These are phyloP conservation scores for Cladophialophora chaetospira DNA, from an alignment of 2,329 filamentous ascomycete species.

Conservation along the genomic window DNA sequence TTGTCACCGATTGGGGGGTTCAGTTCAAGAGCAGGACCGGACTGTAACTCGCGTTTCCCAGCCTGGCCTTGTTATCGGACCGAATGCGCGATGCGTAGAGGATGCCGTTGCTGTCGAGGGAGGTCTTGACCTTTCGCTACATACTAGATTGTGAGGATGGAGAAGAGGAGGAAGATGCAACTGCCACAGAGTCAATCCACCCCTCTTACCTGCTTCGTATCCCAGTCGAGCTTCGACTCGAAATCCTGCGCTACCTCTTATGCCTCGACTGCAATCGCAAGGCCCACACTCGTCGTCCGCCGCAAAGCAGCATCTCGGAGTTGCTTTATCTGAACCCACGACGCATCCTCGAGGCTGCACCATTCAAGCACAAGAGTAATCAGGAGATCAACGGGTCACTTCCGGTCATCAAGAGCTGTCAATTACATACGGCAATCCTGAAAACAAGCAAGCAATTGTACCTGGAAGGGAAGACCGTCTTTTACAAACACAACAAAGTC, in stretches of 20 bases:
- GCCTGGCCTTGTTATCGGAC: neutral
- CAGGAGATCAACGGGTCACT: constrained; percentile 29
- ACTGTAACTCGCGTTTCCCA: neutral
- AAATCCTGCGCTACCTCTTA: constrained; percentile 28
- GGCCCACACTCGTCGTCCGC: constrained; percentile 21
- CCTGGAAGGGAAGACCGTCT: constrained; percentile 18
- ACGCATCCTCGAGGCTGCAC: constrained; percentile 28
- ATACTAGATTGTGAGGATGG: constrained; percentile 27
- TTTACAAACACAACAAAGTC: constrained; percentile 28
- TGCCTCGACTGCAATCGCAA: constrained; percentile 25
- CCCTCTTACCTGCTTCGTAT: constrained; percentile 18
- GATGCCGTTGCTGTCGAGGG: constrained; percentile 28
- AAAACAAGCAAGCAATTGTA: constrained; percentile 24
- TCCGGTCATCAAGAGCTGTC: constrained; percentile 22
- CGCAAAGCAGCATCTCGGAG: constrained; percentile 16
- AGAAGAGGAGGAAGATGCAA: constrained; percentile 11
- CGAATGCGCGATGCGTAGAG: constrained; percentile 17
- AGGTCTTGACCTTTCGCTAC: constrained; percentile 27
- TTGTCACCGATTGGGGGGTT: no score
- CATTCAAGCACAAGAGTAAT: constrained; percentile 25
- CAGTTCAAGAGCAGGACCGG: no score
- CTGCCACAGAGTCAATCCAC: neutral
- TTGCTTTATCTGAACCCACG: constrained; percentile 18
- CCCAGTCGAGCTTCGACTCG: constrained; percentile 26
- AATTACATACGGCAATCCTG: constrained; percentile 20